phyloP scores from a whole-genome alignment of 768 basidiomycete genomes.

The Pisolithus microcarpus region DNA sequence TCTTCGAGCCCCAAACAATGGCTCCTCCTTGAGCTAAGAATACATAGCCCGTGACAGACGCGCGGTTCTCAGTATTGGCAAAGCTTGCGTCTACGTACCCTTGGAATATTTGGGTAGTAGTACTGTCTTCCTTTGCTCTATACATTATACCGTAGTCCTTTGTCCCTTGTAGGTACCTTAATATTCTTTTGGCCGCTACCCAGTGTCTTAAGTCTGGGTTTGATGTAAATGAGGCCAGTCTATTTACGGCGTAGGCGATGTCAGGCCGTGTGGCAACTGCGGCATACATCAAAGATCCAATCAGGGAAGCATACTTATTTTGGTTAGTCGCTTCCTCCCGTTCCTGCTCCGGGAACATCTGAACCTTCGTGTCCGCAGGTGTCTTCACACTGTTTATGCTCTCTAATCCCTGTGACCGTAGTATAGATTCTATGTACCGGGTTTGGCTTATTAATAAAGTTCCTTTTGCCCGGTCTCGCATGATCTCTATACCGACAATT shows the following conservation, averaged over 20 bases:
- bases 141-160: not conserved
- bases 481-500: constrained; percentile 23
- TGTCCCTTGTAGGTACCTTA: constrained; percentile 10
- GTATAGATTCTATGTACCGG: constrained; percentile 4
- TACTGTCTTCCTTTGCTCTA: not conserved
- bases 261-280: constrained; percentile 8
- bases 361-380: not conserved
- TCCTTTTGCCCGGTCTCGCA: not conserved
- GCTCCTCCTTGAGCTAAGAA: too few relatives aligned
- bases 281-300: constrained; percentile 21
- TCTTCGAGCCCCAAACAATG: too few relatives aligned
- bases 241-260: constrained; percentile 4
- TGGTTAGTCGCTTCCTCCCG: not conserved
- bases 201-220: constrained; percentile 7
- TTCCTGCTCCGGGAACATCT: not conserved
- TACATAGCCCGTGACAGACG: too few relatives aligned
- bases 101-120: constrained; percentile 3
- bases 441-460: constrained; percentile 1
- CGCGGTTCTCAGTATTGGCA: too few relatives aligned
- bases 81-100: constrained; percentile 16
- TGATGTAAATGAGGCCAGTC: constrained; percentile 7
- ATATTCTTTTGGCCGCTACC: constrained; percentile 6
- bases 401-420: not conserved
- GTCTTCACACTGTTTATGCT: constrained; percentile 4
- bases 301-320: constrained; percentile 3